Base-by-base conservation (phyloP, 129 eudicot species). In the Logfia minima region DNA sequence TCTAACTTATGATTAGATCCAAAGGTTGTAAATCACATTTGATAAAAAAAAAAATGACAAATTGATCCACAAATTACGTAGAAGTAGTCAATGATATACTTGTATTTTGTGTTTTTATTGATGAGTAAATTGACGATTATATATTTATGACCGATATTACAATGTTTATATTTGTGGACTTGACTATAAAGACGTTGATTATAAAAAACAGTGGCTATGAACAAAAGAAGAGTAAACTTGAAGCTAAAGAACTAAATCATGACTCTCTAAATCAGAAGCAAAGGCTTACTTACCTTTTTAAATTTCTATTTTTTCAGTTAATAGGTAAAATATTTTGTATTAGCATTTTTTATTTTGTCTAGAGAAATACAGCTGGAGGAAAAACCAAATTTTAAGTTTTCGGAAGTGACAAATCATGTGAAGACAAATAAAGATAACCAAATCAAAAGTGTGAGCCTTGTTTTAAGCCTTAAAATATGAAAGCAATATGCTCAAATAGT, bases 21-120 rank as follows among this genome's bases (percentile, higher is more conserved):
- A 24, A 68, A 69, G 52, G 72, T 31, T 81, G 84, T 81, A 81
- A 75, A 81, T 81, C 79, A 62, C 31, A 71, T 61, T 79, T 51
- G 58, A 79, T 79, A 24, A 24, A 24, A 24, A 48, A 62, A 34
- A 62, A 71, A 62, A 62, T 65, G 77, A 78, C 82, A 70, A 59
- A 70, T 70, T 60, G 77, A 31, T 60, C 52, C 82, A 11, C 16
- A 8, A 65, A 29, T 76, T 51, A 22, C 13, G 80, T 21, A 13
- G 23, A 48, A 76, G n/a, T 10, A n/a, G 64, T 21, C 59, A 60
- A 74, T 24, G 23, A 39, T 3, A 34, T 32, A 56, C 67, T 62
- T 56, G 37, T 53, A 21, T 21, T 58, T 5, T 34, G 32, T 58
- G 13, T 32, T 32, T 72, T 56, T 56, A 2, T 56, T 8, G 13